A percentile compares a stretch with the other conserved stretches of the same genome.
Evolutionary conservation across 495 filamentous ascomycete species (phyloP).

Genomic region (Daldinia caldariorum): DNA sequence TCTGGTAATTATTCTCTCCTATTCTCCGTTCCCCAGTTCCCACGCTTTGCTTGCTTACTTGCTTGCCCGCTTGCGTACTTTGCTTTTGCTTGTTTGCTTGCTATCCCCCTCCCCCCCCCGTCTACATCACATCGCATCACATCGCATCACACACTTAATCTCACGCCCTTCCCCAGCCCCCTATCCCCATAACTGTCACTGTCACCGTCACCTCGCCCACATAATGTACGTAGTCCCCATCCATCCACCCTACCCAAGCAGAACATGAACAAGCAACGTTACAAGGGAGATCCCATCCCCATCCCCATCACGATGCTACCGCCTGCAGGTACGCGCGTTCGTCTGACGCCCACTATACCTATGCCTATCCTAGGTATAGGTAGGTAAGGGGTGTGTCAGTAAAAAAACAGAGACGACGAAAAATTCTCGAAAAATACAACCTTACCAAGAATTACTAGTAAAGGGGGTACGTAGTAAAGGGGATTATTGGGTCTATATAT

Average conservation of each 20-base stretch:
- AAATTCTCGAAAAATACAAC: constrained; percentile 1
- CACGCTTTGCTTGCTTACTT: neutral
- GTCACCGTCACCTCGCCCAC: neutral
- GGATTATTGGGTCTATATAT: too few relatives aligned
- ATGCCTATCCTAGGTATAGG: too few relatives aligned
- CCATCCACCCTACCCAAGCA: neutral
- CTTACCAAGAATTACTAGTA: neutral
- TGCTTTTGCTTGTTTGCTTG: neutral
- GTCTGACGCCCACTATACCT: neutral
- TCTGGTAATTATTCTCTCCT: neutral
- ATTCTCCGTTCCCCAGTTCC: neutral
- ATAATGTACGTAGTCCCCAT: neutral
- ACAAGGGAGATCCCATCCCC: neutral
- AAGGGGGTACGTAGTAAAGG: too few relatives aligned
- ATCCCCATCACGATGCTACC: too few relatives aligned
- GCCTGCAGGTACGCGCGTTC: neutral
- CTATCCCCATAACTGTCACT: neutral
- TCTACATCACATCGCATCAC: too few relatives aligned
- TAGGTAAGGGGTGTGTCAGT: too few relatives aligned
- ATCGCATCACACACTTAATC: neutral
- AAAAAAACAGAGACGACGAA: too few relatives aligned
- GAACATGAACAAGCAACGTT: constrained; percentile 16
- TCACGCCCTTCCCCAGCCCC: neutral
- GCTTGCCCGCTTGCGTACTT: too few relatives aligned
- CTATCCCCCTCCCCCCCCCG: too few relatives aligned